phyloP scores from a whole-genome alignment of 805 yeast genomes.

The Lipomyces oligophaga region DNA sequence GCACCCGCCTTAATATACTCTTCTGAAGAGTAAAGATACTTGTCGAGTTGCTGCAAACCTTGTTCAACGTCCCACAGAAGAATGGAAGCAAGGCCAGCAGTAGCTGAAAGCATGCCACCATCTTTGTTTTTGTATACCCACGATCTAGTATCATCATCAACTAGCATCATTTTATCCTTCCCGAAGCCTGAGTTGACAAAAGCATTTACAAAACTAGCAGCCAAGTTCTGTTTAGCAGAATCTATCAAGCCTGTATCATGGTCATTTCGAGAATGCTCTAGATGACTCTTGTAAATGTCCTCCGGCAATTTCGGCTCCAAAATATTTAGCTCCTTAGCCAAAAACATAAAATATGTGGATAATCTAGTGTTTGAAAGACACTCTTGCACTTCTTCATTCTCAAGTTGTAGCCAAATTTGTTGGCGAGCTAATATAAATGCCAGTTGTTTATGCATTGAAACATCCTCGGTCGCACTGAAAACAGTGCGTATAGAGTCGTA shows the following conservation, averaged over 20 bases:
- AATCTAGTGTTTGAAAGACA: slow-evolving; percentile 75
- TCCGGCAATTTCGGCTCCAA: slow-evolving; percentile 90
- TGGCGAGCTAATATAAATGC: slow-evolving; percentile 87
- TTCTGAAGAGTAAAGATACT: slow-evolving; percentile 79
- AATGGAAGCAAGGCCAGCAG: slow-evolving; percentile 86
- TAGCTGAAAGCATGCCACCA: slow-evolving; percentile 83
- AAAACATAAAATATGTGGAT: slow-evolving; percentile 72
- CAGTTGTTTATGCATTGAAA: slow-evolving; percentile 72
- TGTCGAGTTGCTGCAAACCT: slow-evolving; percentile 86
- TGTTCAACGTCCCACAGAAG: slow-evolving; percentile 87
- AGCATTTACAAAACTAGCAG: slow-evolving; percentile 89
- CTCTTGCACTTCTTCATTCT: slow-evolving; percentile 63
- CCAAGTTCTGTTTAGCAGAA: slow-evolving; percentile 91
- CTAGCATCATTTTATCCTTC: slow-evolving; percentile 66
- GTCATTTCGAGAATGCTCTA: slow-evolving; percentile 64
- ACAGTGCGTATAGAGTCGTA: slow-evolving; percentile 72
- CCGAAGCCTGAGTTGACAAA: slow-evolving; percentile 90
- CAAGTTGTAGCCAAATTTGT: slow-evolving; percentile 66
- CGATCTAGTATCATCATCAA: slow-evolving; percentile 64
- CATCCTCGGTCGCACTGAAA: slow-evolving; percentile 74
- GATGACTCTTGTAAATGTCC: slow-evolving; percentile 86
- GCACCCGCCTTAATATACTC: slow-evolving; percentile 95
- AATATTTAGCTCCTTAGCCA: slow-evolving; percentile 82
- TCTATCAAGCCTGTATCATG: slow-evolving; percentile 55
- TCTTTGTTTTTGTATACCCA: slow-evolving; percentile 94